phyloP scores from a whole-genome alignment of 257 asterid genomes.

The Scutellaria barbata region DNA sequence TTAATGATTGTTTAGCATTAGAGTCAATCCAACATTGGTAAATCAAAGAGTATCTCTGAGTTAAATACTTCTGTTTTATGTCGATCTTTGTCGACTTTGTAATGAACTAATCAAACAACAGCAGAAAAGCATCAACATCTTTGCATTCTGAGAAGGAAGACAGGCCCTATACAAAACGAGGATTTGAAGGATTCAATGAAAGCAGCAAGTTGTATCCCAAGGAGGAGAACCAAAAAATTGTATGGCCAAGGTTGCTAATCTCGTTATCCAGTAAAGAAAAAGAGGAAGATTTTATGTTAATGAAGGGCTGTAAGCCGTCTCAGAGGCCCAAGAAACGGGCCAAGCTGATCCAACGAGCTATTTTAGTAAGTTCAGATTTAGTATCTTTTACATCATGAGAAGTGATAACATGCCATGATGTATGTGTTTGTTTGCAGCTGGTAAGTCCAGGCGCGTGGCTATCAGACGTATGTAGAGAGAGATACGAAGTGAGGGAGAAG shows the following conservation, averaged over 20 bases:
- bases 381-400: neutral
- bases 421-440: slow-evolving; percentile 28
- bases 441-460: slow-evolving; percentile 77
- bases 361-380: slow-evolving; percentile 45
- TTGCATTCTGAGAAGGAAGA: slow-evolving; percentile 81
- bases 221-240: slow-evolving; percentile 53
- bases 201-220: slow-evolving; percentile 46
- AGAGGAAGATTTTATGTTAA: slow-evolving; percentile 71
- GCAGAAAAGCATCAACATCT: slow-evolving; percentile 49
- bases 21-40: neutral
- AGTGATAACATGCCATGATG: neutral
- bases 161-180: slow-evolving; percentile 66
- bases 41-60: slow-evolving; percentile 14
- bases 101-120: slow-evolving; percentile 39
- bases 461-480: slow-evolving; percentile 61
- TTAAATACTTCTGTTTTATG: neutral
- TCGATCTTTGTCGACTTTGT: neutral
- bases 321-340: slow-evolving; percentile 82
- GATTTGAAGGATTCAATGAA: slow-evolving; percentile 64
- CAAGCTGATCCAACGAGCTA: slow-evolving; percentile 59
- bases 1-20: neutral
- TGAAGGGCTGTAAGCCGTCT: slow-evolving; percentile 87
- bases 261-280: slow-evolving; percentile 72
- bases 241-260: slow-evolving; percentile 70
- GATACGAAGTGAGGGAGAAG: slow-evolving; percentile 83